Evolutionary conservation across 345 rosid genomes (phyloP), one percentile per base, ranked within the genome.

Genomic region (Syzygium jambos): DNA sequence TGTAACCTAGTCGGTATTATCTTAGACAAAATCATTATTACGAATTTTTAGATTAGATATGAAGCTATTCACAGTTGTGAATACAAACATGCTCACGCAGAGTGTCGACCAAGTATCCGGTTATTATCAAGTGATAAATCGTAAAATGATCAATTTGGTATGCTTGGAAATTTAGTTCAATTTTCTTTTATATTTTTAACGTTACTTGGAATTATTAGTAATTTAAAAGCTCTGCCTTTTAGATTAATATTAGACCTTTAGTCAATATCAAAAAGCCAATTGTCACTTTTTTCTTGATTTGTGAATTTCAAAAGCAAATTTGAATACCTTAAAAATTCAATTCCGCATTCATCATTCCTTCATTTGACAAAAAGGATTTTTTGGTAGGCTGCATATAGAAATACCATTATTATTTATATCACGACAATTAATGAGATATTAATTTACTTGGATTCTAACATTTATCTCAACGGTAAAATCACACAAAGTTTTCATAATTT

Each of bases 391-490:
- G 2, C 27, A 73, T 5, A 38, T 9, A 38, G 15, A 73, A 73
- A 34, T 73, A 27, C 21, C 82, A 73, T 73, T 19, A 38, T 73
- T 38, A 2, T 5, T 55, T 43, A 16, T 13, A n/a, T n/a, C 34
- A 2, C 38, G 16, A 0, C 38, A 6, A 61, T 61, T 19, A 7
- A 61, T 9, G 3, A 0, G 19, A 14, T n/a, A 61, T n/a, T n/a
- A 38, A 73, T 43, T 73, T 73, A 7, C 27, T 38, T 19, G 27
- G 27, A 73, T 73, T 73, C 49, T 38, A 73, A 73, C 82, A 38
- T 38, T 21, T 73, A 73, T 73, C 82, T 73, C 23, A 21, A 19
- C 8, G 82, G 82, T 38, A 10, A 19, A 73, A 34, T 19, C 23
- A 34, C 22, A 65, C 1, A 4, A 30, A 16, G 0, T 4, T 30